Evolutionary conservation across 192 early-diverging fungal genomes (phyloP), one percentile per base, ranked within the genome.

Genomic region (Cetraspora pellucida): DNA sequence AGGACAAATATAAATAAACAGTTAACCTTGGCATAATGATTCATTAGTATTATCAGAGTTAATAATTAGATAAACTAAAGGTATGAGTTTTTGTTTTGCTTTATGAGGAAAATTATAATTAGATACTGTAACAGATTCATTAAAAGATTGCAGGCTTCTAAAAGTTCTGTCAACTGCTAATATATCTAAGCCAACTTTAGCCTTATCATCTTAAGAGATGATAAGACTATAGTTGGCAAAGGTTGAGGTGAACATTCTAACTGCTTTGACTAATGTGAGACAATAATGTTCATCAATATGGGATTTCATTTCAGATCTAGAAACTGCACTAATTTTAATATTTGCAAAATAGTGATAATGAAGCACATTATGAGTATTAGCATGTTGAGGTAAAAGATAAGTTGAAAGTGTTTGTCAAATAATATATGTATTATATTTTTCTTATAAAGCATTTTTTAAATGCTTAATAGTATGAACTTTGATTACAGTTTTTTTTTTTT

Each of bases 221-320:
- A 67, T 31, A 46, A 67, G 16, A 2, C 7, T 23, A 19, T 45
- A 7, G 17, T 67, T 8, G 16, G 65, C 8, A 4, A 67, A 67
- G 23, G 13, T 23, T 46, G 5, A 16, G 19, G 43, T 43, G 45
- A 67, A 67, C 10, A 43, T 9, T 44, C 23, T 67, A 10, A 21
- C 23, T 8, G 2, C 37, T 67, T 67, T 67, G 4, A 67, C 5
- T 10, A 43, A 67, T 19, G 21, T 43, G 4, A 67, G 11, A 46
- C 65, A 67, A 67, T 67, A 67, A 3, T 67, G n/a, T 67, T 46
- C 8, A 21, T 67, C 44, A 46, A 46, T 21, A 44, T 67, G 43
- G 23, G 16, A 10, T 44, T 21, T 67, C n/a, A 67, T 67, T 6
- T 67, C 44, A 23, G 30, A 44, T 67, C 37, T 19, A 44, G 13